A percentile compares a stretch with the other conserved stretches of the same genome.
Conservation (phyloP, 2,329 filamentous ascomycete genomes). For the Scedosporium minutisporum region DNA sequence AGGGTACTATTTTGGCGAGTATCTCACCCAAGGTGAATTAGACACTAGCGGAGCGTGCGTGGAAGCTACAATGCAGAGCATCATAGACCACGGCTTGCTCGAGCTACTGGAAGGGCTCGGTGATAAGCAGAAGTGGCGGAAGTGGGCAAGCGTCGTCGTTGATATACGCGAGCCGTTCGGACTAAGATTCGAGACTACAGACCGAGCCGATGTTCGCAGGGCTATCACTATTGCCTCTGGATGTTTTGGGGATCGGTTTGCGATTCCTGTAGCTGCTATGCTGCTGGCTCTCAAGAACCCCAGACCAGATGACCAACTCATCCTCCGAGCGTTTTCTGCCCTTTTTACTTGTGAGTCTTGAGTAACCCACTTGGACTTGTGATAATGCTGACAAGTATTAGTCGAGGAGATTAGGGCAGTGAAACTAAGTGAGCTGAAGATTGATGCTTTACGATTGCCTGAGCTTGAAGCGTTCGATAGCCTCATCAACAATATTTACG, state of each 20-base stretch:
- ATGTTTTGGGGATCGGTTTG: background rate
- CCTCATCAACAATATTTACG: background rate
- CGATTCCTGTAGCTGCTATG: background rate
- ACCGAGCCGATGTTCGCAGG: background rate
- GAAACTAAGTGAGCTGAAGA: background rate
- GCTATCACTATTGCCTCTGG: background rate
- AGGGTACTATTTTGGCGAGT: slow-evolving; percentile 1
- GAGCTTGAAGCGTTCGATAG: background rate
- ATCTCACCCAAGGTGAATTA: background rate
- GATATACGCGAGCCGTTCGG: background rate
- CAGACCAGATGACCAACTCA: background rate
- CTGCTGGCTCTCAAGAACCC: background rate
- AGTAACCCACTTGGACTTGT: too few relatives aligned
- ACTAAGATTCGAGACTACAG: background rate
- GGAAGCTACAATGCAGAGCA: background rate
- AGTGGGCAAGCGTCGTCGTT: background rate
- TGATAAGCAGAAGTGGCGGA: background rate
- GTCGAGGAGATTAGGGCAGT: background rate
- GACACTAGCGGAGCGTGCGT: background rate
- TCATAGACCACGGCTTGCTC: background rate
- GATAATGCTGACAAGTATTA: background rate
- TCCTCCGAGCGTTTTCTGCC: background rate
- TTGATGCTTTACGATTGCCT: background rate
- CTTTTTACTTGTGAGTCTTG: background rate
- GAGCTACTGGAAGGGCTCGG: background rate